These are phyloP conservation scores for Hygrocybe coccinea DNA, from an alignment of 768 basidiomycete species.

Conservation along the genomic window DNA sequence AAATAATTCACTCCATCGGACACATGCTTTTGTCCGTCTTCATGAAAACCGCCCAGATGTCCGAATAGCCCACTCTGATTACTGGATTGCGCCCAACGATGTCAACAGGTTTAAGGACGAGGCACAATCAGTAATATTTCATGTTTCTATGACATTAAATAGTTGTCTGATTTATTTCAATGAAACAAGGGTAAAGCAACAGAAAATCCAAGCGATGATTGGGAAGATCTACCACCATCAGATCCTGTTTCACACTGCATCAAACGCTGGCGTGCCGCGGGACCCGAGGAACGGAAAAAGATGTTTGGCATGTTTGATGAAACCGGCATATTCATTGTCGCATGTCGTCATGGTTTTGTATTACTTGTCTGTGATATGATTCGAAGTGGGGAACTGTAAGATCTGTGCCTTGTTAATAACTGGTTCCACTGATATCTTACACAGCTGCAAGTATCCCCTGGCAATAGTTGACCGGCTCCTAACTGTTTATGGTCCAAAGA, in stretches of 20 bases:
- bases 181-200: no score
- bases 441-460: constrained; percentile 21
- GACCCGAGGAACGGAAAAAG: constrained; percentile 16
- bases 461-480: constrained; percentile 17
- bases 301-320: constrained; percentile 28
- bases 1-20: neutral
- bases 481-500: constrained; percentile 8
- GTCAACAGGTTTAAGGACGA: constrained; percentile 16
- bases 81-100: constrained; percentile 8
- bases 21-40: constrained; percentile 5
- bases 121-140: neutral
- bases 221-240: constrained; percentile 8
- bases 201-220: neutral
- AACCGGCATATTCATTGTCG: constrained; percentile 23
- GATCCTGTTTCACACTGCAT: constrained; percentile 15
- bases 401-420: neutral
- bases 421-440: neutral
- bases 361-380: constrained; percentile 23
- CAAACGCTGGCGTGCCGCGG: constrained; percentile 1
- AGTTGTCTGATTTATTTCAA: neutral
- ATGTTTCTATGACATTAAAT: neutral
- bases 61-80: constrained; percentile 3
- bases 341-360: constrained; percentile 23
- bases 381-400: constrained; percentile 26
- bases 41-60: constrained; percentile 7